Conservation (phyloP, 225 moss, liverwort and hornwort genomes). For the Takakia lepidozioides region DNA sequence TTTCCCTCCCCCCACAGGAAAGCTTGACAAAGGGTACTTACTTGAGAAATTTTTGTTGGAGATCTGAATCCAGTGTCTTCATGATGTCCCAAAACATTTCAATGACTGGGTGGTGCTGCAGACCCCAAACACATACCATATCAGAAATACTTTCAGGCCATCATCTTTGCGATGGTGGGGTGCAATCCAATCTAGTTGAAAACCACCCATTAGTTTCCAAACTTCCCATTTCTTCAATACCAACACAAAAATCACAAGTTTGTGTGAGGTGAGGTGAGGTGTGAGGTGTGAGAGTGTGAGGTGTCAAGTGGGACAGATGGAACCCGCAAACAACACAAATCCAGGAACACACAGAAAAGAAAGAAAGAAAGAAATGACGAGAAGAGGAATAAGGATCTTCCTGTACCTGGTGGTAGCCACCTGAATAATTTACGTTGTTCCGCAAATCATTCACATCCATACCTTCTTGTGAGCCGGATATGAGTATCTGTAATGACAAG, state of each 20-base stretch:
- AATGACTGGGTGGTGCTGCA: constrained; percentile 94
- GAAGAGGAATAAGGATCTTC: no score
- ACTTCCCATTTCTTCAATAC: neutral
- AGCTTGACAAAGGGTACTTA: no score
- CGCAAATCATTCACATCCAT: constrained; percentile 98
- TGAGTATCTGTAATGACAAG: no score
- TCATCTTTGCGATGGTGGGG: no score
- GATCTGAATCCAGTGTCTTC: constrained; percentile 68
- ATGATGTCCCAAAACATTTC: constrained; percentile 99
- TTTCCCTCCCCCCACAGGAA: no score
- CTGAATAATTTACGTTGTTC: constrained; percentile 75
- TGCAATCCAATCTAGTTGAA: no score
- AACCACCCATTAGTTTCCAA: no score
- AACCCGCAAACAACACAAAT: constrained; percentile 20
- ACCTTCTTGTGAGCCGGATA: constrained; percentile 99
- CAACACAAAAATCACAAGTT: no score
- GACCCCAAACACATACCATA: neutral
- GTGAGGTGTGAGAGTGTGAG: no score
- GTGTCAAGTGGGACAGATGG: no score
- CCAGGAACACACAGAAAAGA: constrained; percentile 17
- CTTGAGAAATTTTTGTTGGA: constrained; percentile 95
- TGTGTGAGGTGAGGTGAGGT: no score
- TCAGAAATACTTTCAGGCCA: no score
- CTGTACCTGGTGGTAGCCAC: constrained; percentile 92
- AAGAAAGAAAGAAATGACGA: constrained; percentile 2